Base-by-base conservation (phyloP, 2,329 filamentous ascomycete species). In the Penicillium frequentans region DNA sequence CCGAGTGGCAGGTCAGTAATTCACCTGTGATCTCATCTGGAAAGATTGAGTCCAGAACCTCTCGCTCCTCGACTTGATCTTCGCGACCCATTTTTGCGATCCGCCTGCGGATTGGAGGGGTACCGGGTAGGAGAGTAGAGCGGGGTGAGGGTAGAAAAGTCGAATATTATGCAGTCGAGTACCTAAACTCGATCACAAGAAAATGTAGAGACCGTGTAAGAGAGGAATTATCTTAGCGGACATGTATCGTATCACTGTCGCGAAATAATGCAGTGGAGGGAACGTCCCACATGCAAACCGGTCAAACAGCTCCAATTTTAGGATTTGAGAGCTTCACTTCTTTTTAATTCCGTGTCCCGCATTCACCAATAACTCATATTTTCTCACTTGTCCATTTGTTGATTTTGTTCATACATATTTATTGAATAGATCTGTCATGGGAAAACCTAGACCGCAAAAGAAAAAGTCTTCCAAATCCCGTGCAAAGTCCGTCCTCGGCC, bases 11-110 rank as follows among this genome's bases (percentile, higher is more conserved):
- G 33, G 14, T 4, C 27, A 33, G n/a, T 21, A 62, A 75, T 48
- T 70, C 16, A 93, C 92, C 90, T 84, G 88, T 93, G 67, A 99
- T 96, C 79, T 99, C 95, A 59, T 99, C 93, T 1, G 95, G 92
- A 67, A 98, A 99, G 71, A 99, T 99, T 59, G 93, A 97, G 72
- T 96, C 91, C 73, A 99, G 91, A 68, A 99, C 93, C 77, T 99
- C 95, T 60, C 93, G 88, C 83, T 99, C 95, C 79, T 99, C 95
- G 64, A 88, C 79, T 76, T 99, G 95, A 59, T 99, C 95, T 82
- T 98, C 93, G 73, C 76, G 73, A 54, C 78, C 79, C 79, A 81
- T 81, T 26, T 72, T 68, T 63, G 56, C 66, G 66, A 63, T 69
- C 64, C 61, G 63, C 64, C 60, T 52, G 66, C 59, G 58, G 66